Percentiles rank a stretch among this genome's conserved stretches.
Conservation (phyloP, 805 yeast species). For the Ogataea haglerorum region DNA sequence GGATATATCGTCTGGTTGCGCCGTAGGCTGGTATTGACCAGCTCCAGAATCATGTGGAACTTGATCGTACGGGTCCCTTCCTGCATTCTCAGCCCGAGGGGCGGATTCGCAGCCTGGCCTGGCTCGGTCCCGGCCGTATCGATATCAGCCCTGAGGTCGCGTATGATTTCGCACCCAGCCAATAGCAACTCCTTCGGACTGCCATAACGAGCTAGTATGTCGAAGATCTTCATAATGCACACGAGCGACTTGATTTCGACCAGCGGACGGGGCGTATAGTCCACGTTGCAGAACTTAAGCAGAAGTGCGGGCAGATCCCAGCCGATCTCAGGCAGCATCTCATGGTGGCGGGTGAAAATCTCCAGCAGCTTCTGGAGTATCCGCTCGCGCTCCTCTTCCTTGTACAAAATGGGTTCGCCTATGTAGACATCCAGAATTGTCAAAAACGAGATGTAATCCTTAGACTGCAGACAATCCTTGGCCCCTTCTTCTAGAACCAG, state of each 20-base stretch:
- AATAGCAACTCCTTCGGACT: conserved; percentile 79
- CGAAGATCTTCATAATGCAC: conserved; percentile 48
- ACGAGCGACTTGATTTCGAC: conserved; percentile 29
- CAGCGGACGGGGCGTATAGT: neutral
- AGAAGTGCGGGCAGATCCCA: conserved; percentile 87
- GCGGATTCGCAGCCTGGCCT: neutral
- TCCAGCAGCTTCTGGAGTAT: conserved; percentile 46
- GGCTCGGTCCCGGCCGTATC: neutral
- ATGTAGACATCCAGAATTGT: conserved; percentile 66
- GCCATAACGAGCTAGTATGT: conserved; percentile 62
- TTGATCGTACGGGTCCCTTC: conserved; percentile 46
- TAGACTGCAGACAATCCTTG: conserved; percentile 35
- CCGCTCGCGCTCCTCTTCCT: conserved; percentile 45
- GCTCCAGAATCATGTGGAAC: conserved; percentile 64
- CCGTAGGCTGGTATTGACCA: conserved; percentile 54
- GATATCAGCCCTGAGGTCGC: conserved; percentile 29
- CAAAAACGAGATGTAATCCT: conserved; percentile 69
- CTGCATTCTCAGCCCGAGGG: conserved; percentile 3
- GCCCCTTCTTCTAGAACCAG: conserved; percentile 26
- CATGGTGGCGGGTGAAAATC: conserved; percentile 43
- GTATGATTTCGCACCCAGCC: conserved; percentile 63
- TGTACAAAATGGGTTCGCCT: conserved; percentile 43
- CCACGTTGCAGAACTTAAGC: conserved; percentile 45
- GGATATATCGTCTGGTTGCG: conserved; percentile 71
- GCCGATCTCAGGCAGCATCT: conserved; percentile 64